Evolutionary conservation across 257 asterid species (phyloP), one percentile per base, ranked within the genome.

Genomic region (Leonotis leonurus): DNA sequence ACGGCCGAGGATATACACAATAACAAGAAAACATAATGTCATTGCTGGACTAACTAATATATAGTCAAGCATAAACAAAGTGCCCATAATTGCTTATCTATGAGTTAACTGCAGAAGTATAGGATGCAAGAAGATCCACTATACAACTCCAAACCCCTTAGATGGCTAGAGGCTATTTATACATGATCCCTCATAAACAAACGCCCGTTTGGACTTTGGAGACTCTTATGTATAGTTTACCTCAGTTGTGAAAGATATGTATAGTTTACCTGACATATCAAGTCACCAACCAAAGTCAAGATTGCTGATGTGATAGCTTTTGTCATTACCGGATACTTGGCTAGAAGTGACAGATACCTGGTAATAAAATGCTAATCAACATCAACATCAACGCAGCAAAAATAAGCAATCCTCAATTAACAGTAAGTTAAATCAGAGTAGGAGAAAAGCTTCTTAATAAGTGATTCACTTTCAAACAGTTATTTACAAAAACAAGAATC

Each of bases 321-420:
- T 41, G 96, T 88, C 76, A 68, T 71, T 60, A 85, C 84, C 0
- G 92, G 96, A 73, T 88, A 80, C 67, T 75, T 83, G 55, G 83
- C 90, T 60, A 88, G 87, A 64, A 88, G 90, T 65, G 85, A 71
- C 49, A 88, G 59, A 65, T 88, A 88, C 95, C 96, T 85, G 45
- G 17, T 3, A 8, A 39, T n/a, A 18, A 13, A 39, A 13, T 39
- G 80, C 60, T 60, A 39, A 60, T 46, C 57, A 56, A 43, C 48
- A 60, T 41, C n/a, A n/a, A n/a, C n/a, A 29, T 29, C 45, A 55
- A 35, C 13, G 32, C 32, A 52, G 41, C n/a, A 35, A 35, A 35
- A 35, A 10, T 3, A 21, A 21, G 2, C 16, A 37, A 41, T 11
- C 11, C 69, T 21, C 25, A 50, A 45, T 39, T 33, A 33, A 46